Evolutionary conservation across 2,329 filamentous ascomycete genomes (phyloP), one percentile per base, ranked within the genome.

Genomic region (Pyrenochaeta sp.): DNA sequence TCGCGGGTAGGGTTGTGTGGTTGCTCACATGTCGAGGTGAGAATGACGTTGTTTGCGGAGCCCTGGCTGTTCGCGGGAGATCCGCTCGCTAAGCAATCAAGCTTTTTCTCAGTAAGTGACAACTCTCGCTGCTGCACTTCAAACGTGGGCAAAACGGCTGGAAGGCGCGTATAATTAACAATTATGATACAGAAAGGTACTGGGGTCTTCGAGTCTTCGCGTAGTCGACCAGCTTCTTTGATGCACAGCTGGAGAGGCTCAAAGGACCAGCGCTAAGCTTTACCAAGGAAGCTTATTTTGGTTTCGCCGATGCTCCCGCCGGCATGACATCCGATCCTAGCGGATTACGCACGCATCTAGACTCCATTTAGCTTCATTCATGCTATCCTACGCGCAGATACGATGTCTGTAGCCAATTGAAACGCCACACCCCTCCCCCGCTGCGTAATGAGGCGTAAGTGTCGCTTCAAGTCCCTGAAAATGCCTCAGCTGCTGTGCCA

Each of bases 281-380:
- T 60, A 49, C 59, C 58, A 62, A 65, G 60, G 41, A 53, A 58
- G 55, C 59, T 65, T 62, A 32, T 35, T 35, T 48, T 40, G 30
- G 35, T 38, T 48, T 26, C 34, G 17, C 43, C 31, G 28, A 32
- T 27, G 24, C 30, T 44, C 18, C 34, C 34, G 39, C 32, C 27
- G 28, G 19, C 38, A 28, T 32, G 29, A 36, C 37, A 19, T 32
- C 35, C 42, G 40, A 32, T 42, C 44, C 44, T 29, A 41, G 14
- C 38, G 17, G 40, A 59, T 61, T 61, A 61, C 61, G 63, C 58
- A 63, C 42, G 51, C 58, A 24, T 52, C 58, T 58, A 58, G 50
- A 36, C 58, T 50, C 8, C 28, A 48, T 53, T 34, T 13, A 45
- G 56, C 18, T 32, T 41, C 17, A 21, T 44, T 47, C 26, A 55